Evolutionary conservation across 495 filamentous ascomycete genomes (phyloP).

Genomic region (Lasiosphaeriaceae sp.): DNA sequence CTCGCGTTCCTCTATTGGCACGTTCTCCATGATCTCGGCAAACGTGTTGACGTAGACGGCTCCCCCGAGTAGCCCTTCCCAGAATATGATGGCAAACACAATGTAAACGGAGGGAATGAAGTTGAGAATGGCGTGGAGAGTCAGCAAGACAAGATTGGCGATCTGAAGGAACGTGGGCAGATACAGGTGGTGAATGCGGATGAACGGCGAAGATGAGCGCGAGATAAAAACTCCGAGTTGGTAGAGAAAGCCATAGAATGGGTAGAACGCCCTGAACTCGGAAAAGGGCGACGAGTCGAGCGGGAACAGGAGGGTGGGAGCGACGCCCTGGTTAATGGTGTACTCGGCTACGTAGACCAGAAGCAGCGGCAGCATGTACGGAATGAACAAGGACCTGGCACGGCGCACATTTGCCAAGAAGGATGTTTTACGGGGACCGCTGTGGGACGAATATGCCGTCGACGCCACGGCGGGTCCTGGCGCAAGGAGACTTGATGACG

Average conservation of each 20-base stretch:
- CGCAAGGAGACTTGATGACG: conserved; percentile 36
- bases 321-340: conserved; percentile 90
- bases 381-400: conserved; percentile 43
- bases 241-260: conserved; percentile 86
- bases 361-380: conserved; percentile 81
- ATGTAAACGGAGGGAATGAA: conserved; percentile 82
- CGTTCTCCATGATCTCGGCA: conserved; percentile 81
- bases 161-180: conserved; percentile 80
- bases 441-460: conserved; percentile 11
- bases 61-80: conserved; percentile 90
- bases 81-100: conserved; percentile 81
- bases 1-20: conserved; percentile 73
- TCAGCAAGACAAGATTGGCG: conserved; percentile 69
- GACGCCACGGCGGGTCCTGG: conserved; percentile 31
- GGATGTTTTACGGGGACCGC: conserved; percentile 14
- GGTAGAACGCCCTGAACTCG: conserved; percentile 83
- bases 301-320: conserved; percentile 86
- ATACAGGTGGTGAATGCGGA: conserved; percentile 78
- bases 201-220: conserved; percentile 80
- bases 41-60: conserved; percentile 94
- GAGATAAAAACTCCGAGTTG: conserved; percentile 93
- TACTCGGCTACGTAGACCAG: conserved; percentile 95
- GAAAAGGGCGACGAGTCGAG: conserved; percentile 68
- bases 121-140: conserved; percentile 67
- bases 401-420: conserved; percentile 48